Evolutionary conservation across 148 eudicot genomes (phyloP).

Genomic region (Nyssa sinensis): DNA sequence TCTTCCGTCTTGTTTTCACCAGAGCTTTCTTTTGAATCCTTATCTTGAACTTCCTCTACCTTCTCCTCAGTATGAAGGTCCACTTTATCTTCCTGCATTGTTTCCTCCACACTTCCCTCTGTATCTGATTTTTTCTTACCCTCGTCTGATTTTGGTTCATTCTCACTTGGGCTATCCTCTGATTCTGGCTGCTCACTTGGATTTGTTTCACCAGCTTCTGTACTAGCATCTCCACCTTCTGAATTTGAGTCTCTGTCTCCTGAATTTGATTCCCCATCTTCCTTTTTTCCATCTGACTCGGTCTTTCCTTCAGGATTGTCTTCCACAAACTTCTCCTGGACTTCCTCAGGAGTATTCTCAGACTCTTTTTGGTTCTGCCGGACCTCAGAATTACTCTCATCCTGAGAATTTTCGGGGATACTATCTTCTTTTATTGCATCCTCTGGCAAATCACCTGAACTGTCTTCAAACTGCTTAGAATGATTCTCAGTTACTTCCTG

Average conservation of each 20-base stretch:
- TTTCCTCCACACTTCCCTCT: slow-evolving; percentile 18
- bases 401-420: slow-evolving; percentile 15
- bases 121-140: slow-evolving; percentile 16
- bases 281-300: slow-evolving; percentile 16
- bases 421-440: slow-evolving; percentile 28
- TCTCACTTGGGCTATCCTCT: slow-evolving; percentile 18
- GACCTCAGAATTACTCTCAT: background rate
- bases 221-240: slow-evolving; percentile 13
- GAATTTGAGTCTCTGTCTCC: slow-evolving; percentile 19
- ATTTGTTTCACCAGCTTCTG: slow-evolving; percentile 7
- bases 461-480: slow-evolving; percentile 26
- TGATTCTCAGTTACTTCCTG: slow-evolving; percentile 16
- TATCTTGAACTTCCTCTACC: slow-evolving; percentile 21
- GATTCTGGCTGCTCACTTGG: slow-evolving; percentile 16
- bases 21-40: slow-evolving; percentile 22
- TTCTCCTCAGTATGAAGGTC: slow-evolving; percentile 16
- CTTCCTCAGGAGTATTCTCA: slow-evolving; percentile 23
- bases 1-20: slow-evolving; percentile 27
- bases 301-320: slow-evolving; percentile 19
- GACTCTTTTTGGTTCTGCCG: slow-evolving; percentile 19
- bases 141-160: slow-evolving; percentile 15
- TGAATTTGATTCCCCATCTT: slow-evolving; percentile 12
- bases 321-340: slow-evolving; percentile 21
- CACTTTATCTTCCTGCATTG: slow-evolving; percentile 14
- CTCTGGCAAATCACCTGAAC: slow-evolving; percentile 26